phyloP scores from a whole-genome alignment of 495 filamentous ascomycete genomes.

The Xylaria intraflava region DNA sequence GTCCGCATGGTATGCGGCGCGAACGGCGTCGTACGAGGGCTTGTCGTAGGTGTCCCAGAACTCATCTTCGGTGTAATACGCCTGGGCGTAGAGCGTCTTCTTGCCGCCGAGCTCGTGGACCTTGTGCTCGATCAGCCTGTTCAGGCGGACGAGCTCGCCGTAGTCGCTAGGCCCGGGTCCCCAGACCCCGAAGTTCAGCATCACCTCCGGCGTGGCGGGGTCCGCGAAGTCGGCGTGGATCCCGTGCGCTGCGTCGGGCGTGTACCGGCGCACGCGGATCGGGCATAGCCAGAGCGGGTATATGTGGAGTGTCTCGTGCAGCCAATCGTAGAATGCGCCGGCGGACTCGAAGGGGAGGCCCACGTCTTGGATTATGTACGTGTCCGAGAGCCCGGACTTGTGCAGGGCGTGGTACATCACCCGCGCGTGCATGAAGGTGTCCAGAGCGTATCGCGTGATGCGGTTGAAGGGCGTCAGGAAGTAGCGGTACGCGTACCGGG shows the following conservation, averaged over 20 bases:
- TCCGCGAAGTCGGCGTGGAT: slow-evolving; percentile 33
- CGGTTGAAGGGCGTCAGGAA: slow-evolving; percentile 49
- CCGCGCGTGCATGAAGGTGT: slow-evolving; percentile 52
- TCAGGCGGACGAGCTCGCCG: slow-evolving; percentile 37
- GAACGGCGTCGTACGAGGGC: slow-evolving; percentile 40
- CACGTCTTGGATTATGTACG: slow-evolving; percentile 49
- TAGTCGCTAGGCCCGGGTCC: slow-evolving; percentile 28
- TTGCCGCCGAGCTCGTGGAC: slow-evolving; percentile 53
- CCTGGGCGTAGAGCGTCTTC: slow-evolving; percentile 49
- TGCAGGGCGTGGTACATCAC: slow-evolving; percentile 53
- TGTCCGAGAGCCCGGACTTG: slow-evolving; percentile 39
- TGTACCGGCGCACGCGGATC: slow-evolving; percentile 33
- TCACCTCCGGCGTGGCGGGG: slow-evolving; percentile 18
- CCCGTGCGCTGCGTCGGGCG: slow-evolving; percentile 27
- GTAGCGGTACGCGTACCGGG: slow-evolving; percentile 44
- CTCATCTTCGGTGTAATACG: slow-evolving; percentile 49
- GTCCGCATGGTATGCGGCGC: slow-evolving; percentile 39
- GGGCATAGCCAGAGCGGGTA: slow-evolving; percentile 55
- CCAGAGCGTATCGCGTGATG: slow-evolving; percentile 41
- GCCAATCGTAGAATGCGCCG: slow-evolving; percentile 36
- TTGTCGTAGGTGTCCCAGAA: slow-evolving; percentile 48
- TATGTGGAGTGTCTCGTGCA: slow-evolving; percentile 33
- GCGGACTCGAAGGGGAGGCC: slow-evolving; percentile 40
- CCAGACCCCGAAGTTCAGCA: slow-evolving; percentile 47
- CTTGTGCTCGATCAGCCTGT: slow-evolving; percentile 53